Percentiles rank a stretch among this genome's conserved stretches.
Evolutionary conservation across 2,329 filamentous ascomycete species (phyloP).

Genomic region (Cadophora luteo-olivacea): DNA sequence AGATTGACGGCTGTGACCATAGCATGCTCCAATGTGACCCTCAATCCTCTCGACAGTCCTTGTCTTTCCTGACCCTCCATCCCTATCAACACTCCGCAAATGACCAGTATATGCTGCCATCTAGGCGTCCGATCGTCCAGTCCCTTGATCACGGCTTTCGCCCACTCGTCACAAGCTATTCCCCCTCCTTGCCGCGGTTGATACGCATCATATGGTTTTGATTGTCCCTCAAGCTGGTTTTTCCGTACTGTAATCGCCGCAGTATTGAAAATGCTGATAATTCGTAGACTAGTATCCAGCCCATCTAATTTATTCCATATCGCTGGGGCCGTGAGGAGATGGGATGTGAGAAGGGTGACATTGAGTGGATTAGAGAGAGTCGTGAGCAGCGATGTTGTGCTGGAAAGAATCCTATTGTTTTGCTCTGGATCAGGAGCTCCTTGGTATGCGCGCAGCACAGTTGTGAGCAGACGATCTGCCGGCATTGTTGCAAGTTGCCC

Average conservation of each 20-base stretch:
- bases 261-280: slow-evolving; percentile 63
- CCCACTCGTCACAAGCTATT: slow-evolving; percentile 52
- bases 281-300: slow-evolving; percentile 56
- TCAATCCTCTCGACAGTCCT: slow-evolving; percentile 59
- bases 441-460: slow-evolving; percentile 44
- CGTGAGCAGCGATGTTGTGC: slow-evolving; percentile 61
- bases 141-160: slow-evolving; percentile 48
- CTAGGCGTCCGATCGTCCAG: slow-evolving; percentile 63
- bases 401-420: slow-evolving; percentile 50
- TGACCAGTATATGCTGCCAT: slow-evolving; percentile 71
- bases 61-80: slow-evolving; percentile 63
- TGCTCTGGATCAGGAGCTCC: slow-evolving; percentile 36
- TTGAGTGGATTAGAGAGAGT: slow-evolving; percentile 65
- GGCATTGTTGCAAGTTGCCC: slow-evolving; percentile 38
- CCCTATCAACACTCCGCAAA: slow-evolving; percentile 66
- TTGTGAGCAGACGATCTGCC: slow-evolving; percentile 44
- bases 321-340: slow-evolving; percentile 64
- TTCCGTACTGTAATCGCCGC: slow-evolving; percentile 48
- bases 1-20: slow-evolving; percentile 67
- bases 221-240: slow-evolving; percentile 44
- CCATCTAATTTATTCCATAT: slow-evolving; percentile 60
- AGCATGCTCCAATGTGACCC: slow-evolving; percentile 63
- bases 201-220: slow-evolving; percentile 44
- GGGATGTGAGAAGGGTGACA: slow-evolving; percentile 61
- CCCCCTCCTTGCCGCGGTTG: slow-evolving; percentile 53